Percentiles rank a stretch among this genome's conserved stretches.
phyloP scores from a whole-genome alignment of 2,329 filamentous ascomycete genomes.

The Leptodontidium sp. region DNA sequence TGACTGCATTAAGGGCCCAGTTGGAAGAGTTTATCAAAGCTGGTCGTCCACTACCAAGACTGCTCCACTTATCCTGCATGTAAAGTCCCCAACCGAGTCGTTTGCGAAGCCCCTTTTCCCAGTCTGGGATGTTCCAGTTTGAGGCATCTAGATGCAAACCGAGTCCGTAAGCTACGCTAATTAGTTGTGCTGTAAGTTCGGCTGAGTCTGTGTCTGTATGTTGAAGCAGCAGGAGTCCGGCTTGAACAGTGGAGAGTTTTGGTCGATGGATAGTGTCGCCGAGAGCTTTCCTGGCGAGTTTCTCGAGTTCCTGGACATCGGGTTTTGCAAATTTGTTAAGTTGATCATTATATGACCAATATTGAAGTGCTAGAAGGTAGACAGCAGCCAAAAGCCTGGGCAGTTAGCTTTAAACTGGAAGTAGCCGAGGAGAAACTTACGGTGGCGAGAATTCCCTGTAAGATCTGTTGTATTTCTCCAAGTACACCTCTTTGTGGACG shows the following conservation, averaged over 20 bases:
- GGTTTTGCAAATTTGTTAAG: conserved; percentile 56
- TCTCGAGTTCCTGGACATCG: conserved; percentile 49
- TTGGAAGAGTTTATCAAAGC: conserved; percentile 61
- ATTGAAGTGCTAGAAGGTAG: conserved; percentile 68
- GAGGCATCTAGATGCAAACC: conserved; percentile 69
- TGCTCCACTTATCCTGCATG: conserved; percentile 71
- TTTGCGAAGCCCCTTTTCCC: conserved; percentile 69
- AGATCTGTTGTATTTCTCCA: conserved; percentile 66
- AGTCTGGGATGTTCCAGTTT: conserved; percentile 67
- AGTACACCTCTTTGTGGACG: conserved; percentile 66
- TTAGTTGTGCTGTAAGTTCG: conserved; percentile 55
- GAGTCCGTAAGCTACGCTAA: conserved; percentile 63
- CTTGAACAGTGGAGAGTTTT: conserved; percentile 64
- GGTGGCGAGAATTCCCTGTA: conserved; percentile 67
- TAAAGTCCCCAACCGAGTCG: conserved; percentile 70
- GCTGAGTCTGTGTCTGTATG: conserved; percentile 44
- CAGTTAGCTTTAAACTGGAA: not conserved
- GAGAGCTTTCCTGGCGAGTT: conserved; percentile 54
- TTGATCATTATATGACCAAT: conserved; percentile 65
- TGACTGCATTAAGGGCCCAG: conserved; percentile 61
- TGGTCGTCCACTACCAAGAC: conserved; percentile 64
- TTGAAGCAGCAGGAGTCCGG: conserved; percentile 62
- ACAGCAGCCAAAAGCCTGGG: conserved; percentile 61
- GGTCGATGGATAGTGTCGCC: conserved; percentile 58
- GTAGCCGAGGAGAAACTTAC: not conserved